Base-by-base conservation (phyloP, 129 eudicot species). In the Cynara cardunculus region DNA sequence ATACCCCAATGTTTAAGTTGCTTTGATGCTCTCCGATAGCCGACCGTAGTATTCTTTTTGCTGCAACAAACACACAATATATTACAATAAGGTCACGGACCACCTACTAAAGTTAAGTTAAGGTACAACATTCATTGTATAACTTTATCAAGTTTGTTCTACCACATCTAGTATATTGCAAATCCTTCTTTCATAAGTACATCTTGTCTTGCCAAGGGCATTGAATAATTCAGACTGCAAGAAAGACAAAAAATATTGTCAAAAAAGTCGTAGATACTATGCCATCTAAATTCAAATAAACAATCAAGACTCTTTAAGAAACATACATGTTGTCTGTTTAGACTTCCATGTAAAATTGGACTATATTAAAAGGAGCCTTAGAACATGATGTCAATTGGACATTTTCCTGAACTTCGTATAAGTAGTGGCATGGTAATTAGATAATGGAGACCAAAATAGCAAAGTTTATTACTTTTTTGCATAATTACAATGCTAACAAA, bases 161-260 rank as follows among this genome's bases (percentile, higher is more conserved):
- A 81, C 99, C 99, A 76, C 99, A 94, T 88, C 99, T 87, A 9
- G 96, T 89, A 88, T 94, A 94, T n/a, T 77, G 91, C 84, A 86
- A 84, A 49, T 87, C 86, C 82, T 92, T 94, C 83, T 80, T 92
- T 90, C 94, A 75, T 91, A 75, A 76, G 75, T 78, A 92, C 85
- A 61, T 86, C 89, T 90, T 27, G 94, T 90, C 89, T 85, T 88
- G 78, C 86, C 79, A 37, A 94, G 89, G 69, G 99, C 97, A 83
- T 84, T 89, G 81, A 94, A 94, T 21, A 94, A 70, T 85, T 94
- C 99, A 32, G 97, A 90, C 99, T 94, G 89, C 93, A 87, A 72
- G 18, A 79, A 74, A 41, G 28, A 49, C 44, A 44, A 3, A 84
- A 73, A 34, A 61, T 76, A 30, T 7, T 32, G 56, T 66, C 35